Evolutionary conservation across 73 alveolate genomes (phyloP).

Genomic region (Paramecium tetraurelia): DNA sequence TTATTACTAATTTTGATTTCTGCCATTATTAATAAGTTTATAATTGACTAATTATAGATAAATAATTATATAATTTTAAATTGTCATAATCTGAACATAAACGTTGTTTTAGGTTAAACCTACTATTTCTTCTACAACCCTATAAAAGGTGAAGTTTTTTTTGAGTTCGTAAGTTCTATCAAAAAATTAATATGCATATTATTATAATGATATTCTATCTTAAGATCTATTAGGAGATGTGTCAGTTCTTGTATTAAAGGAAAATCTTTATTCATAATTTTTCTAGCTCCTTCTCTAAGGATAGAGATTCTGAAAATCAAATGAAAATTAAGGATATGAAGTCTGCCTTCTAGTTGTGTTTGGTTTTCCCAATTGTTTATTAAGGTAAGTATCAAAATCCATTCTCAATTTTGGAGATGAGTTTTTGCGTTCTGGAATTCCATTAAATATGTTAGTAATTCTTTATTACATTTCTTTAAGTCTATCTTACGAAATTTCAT

Average conservation of each 20-base stretch:
- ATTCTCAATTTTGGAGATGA: conserved; percentile 2
- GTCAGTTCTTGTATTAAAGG: not conserved
- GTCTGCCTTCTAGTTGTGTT: not conserved
- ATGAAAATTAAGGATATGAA: not conserved
- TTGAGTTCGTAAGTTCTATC: not conserved
- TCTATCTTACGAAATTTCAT: not conserved
- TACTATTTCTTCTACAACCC: not conserved
- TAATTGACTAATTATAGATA: not conserved
- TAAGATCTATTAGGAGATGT: not conserved
- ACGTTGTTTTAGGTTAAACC: not conserved
- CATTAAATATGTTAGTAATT: not conserved
- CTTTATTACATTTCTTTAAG: not conserved
- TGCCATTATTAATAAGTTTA: not conserved
- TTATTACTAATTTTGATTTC: not conserved
- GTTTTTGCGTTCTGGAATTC: not conserved
- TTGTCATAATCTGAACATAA: not conserved
- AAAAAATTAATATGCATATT: not conserved
- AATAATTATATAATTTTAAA: not conserved
- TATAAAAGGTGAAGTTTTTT: not conserved
- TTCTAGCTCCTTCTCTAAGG: not conserved
- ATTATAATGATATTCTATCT: not conserved
- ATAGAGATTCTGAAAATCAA: not conserved
- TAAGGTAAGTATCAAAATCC: not conserved
- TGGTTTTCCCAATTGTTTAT: not conserved
- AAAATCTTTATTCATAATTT: not conserved